A percentile compares a stretch with the other conserved stretches of the same genome.
phyloP scores from a whole-genome alignment of 1,139 yeast genomes.

The Debaryomyces subglobosus region DNA sequence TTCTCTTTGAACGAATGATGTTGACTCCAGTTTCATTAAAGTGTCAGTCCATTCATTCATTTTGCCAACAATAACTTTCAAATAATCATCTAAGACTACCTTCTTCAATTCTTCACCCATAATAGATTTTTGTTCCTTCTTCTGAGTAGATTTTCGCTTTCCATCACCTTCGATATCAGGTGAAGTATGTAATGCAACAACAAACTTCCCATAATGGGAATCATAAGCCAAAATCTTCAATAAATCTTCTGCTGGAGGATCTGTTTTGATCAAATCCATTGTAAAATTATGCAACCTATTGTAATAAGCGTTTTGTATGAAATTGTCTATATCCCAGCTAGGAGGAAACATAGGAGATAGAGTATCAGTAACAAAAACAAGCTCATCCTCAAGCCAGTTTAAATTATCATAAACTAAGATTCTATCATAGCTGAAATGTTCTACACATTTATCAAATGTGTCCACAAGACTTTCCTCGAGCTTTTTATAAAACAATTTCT shows the following conservation, averaged over 20 bases:
- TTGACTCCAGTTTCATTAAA: constrained; percentile 64
- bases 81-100: constrained; percentile 68
- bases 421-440: constrained; percentile 56
- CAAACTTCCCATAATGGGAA: constrained; percentile 56
- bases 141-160: constrained; percentile 45
- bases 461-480: constrained; percentile 64
- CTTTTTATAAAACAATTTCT: constrained; percentile 61
- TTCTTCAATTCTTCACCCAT: constrained; percentile 74
- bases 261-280: constrained; percentile 62
- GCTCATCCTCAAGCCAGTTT: constrained; percentile 84
- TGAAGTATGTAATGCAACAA: constrained; percentile 29
- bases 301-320: constrained; percentile 70
- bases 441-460: constrained; percentile 66
- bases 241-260: constrained; percentile 72
- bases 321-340: constrained; percentile 71
- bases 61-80: constrained; percentile 66
- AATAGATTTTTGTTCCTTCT: constrained; percentile 50
- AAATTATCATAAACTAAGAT: constrained; percentile 69
- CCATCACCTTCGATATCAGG: constrained; percentile 27
- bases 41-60: constrained; percentile 82
- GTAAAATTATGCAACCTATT: constrained; percentile 64
- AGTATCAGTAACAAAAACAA: constrained; percentile 63
- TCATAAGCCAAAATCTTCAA: constrained; percentile 74
- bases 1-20: constrained; percentile 60
- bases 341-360: constrained; percentile 63